Evolutionary conservation across 2,329 filamentous ascomycete genomes (phyloP), one percentile per base, ranked within the genome.

Genomic region (Fusarium lyarnte): DNA sequence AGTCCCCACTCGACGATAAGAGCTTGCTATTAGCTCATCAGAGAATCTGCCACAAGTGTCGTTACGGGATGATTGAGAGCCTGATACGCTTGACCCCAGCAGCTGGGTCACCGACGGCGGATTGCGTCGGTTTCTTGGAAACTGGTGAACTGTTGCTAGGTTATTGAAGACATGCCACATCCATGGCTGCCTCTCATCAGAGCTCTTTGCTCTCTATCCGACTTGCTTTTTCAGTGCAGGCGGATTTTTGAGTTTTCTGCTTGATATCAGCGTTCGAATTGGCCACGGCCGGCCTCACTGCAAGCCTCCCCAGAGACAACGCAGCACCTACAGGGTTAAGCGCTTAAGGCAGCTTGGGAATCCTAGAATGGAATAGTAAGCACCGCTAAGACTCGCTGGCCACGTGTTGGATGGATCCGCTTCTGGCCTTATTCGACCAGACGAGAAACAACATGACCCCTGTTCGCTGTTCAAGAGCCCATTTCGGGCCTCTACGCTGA

Each of bases 321-420:
- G 17, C 58, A 63, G 47, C 64, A 61, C 64, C 70, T 38, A 54
- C 65, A 66, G 33, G 65, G 69, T 55, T 65, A 63, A 72, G 42
- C 63, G 65, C 64, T 63, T 63, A 60, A 62, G 46, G 59, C 54
- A 69, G 55, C 31, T 41, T 49, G 14, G n/a, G 8, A 27, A 42
- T 42, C 58, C 71, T 39, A 53, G 58, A 61, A 54, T 58, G 64
- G 58, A 54, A 47, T 71, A 70, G 69, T 58, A 49, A 47, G 33
- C 57, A 70, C 53, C 47, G 60, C 58, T 65, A 67, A 61, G 66
- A 52, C 63, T 74, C 47, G 61, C 64, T 43, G 63, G 72, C 75
- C 75, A 77, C 75, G 75, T 77, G 75, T 77, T 65, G 65, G 46
- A 77, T 72, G 73, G 75, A 68, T 70, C 75, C 72, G 60, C 58